Conservation (phyloP, 2,329 filamentous ascomycete species). For the Fusarium pseudocircinatum region DNA sequence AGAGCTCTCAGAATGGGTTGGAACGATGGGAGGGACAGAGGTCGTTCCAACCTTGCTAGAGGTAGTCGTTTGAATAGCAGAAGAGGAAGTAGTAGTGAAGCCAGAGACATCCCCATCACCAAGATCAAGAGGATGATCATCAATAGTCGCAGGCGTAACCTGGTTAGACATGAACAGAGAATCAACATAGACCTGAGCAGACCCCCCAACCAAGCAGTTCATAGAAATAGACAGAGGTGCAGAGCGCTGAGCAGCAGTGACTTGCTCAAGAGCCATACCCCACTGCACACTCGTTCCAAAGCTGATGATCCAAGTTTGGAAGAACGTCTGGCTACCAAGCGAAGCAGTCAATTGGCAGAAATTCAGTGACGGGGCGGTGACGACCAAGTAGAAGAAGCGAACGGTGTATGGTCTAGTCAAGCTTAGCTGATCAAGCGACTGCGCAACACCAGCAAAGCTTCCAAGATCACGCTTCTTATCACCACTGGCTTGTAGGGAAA, state of each 20-base stretch:
- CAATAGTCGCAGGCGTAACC: conserved; percentile 23
- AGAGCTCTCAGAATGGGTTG: background rate
- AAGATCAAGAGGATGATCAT: conserved; percentile 17
- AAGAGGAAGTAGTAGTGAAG: background rate
- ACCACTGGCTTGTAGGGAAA: background rate
- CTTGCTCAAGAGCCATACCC: background rate
- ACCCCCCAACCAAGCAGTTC: background rate
- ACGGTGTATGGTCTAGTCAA: conserved; percentile 15
- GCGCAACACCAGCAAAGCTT: background rate
- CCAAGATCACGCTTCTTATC: background rate
- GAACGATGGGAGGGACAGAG: background rate
- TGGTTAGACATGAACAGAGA: conserved; percentile 32
- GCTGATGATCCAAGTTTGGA: background rate
- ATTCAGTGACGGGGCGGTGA: background rate
- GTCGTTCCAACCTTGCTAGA: background rate
- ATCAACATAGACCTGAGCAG: conserved; percentile 21
- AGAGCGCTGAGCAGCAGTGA: background rate
- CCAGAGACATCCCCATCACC: background rate
- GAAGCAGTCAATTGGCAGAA: conserved; percentile 18
- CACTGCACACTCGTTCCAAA: background rate
- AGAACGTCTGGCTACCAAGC: conserved; percentile 10
- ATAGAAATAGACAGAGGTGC: conserved; percentile 7
- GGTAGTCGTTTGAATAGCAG: background rate
- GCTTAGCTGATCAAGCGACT: conserved; percentile 4
- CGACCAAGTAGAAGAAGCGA: conserved; percentile 18